These are phyloP conservation scores for Picea glauca DNA, from an alignment of 75 land plant species.

Conservation along the genomic window DNA sequence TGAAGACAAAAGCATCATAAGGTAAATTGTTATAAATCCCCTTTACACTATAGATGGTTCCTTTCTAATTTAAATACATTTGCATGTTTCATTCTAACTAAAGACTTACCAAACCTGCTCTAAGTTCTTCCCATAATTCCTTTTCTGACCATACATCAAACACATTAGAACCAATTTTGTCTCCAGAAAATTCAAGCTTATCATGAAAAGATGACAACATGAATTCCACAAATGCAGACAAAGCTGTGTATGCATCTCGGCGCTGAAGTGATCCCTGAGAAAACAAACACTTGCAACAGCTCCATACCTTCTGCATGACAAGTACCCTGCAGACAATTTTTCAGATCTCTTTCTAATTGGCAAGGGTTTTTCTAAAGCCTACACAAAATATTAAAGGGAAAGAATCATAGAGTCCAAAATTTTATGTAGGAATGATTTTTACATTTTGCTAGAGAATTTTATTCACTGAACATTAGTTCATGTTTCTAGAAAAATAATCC, in stretches of 20 bases:
- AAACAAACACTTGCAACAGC: constrained; percentile 61
- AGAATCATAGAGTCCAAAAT: not conserved
- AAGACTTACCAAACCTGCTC: constrained; percentile 77
- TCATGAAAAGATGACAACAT: constrained; percentile 16
- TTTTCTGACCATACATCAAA: constrained; percentile 52
- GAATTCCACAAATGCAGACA: constrained; percentile 51
- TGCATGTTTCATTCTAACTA: not conserved
- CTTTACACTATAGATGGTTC: not conserved
- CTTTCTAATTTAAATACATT: not conserved
- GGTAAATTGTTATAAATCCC: not conserved
- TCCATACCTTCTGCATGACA: constrained; percentile 55
- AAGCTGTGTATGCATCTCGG: constrained; percentile 59
- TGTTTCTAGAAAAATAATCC: not conserved
- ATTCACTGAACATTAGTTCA: constrained; percentile 2
- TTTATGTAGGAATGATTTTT: not conserved
- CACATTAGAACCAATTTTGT: not conserved
- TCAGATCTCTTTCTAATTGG: not conserved
- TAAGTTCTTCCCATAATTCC: constrained; percentile 80
- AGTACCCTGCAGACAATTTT: constrained; percentile 30
- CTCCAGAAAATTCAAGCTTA: constrained; percentile 12
- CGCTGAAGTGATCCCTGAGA: constrained; percentile 54
- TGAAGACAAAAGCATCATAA: constrained; percentile 6
- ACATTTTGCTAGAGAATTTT: not conserved
- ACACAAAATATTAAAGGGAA: not conserved
- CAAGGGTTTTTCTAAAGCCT: not conserved